Evolutionary conservation across 495 filamentous ascomycete genomes (phyloP).

Genomic region (Aspergillus incahuasiensis): DNA sequence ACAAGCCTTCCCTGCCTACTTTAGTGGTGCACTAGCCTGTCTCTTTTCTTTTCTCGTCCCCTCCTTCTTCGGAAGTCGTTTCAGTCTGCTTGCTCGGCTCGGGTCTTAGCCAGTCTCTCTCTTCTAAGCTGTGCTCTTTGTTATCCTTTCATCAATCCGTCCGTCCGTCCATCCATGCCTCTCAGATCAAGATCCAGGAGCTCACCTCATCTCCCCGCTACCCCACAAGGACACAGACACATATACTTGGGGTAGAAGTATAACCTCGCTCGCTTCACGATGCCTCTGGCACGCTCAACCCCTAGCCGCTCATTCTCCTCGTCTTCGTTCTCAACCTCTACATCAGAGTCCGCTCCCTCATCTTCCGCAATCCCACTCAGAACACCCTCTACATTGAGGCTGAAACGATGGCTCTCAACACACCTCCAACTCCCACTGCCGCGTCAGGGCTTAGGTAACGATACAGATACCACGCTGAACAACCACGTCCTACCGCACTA

Average conservation of each 20-base stretch:
- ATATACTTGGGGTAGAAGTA: background rate
- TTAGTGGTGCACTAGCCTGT: background rate
- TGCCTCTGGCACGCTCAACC: background rate
- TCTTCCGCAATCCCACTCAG: background rate
- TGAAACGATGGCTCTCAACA: slow-evolving; percentile 2
- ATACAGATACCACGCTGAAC: background rate
- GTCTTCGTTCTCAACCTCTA: background rate
- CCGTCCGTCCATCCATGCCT: too few relatives aligned
- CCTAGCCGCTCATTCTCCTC: background rate
- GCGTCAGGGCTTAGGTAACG: background rate
- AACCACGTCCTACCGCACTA: background rate
- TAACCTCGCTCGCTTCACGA: background rate
- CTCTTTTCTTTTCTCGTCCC: background rate
- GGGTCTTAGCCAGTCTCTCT: too few relatives aligned
- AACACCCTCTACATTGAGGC: background rate
- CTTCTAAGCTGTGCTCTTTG: too few relatives aligned
- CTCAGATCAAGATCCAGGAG: too few relatives aligned
- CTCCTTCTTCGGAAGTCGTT: too few relatives aligned
- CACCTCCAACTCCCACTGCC: background rate
- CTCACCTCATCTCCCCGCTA: too few relatives aligned
- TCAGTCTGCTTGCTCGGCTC: too few relatives aligned
- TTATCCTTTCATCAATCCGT: too few relatives aligned
- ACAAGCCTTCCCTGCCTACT: background rate
- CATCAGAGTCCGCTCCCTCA: background rate
- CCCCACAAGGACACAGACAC: too few relatives aligned